Evolutionary conservation across 2,329 filamentous ascomycete species (phyloP).

Genomic region (Fusarium sarcochroum): DNA sequence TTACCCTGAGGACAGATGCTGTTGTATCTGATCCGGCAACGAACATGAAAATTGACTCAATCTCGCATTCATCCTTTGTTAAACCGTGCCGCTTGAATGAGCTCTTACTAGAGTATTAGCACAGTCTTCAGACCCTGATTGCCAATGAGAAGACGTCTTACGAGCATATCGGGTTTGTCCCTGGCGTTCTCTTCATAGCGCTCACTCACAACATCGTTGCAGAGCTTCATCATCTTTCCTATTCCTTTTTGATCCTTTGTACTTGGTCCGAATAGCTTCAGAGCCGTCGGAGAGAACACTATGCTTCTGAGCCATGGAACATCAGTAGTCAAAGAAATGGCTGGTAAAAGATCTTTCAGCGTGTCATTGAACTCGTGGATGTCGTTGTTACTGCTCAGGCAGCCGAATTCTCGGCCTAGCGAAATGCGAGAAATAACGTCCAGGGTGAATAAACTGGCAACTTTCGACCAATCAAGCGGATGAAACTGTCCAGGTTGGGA

Average conservation of each 20-base stretch:
- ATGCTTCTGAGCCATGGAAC: background rate
- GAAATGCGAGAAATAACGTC: background rate
- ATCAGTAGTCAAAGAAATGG: background rate
- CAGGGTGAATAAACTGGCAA: background rate
- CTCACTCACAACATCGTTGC: background rate
- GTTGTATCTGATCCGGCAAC: slow-evolving; percentile 3
- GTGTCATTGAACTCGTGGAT: background rate
- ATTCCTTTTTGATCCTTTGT: too few relatives aligned
- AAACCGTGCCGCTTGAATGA: background rate
- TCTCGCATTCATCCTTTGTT: background rate
- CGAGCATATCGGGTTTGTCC: background rate
- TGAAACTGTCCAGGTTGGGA: background rate
- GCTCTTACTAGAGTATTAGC: background rate
- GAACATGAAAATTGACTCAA: slow-evolving; percentile 8
- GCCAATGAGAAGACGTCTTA: background rate
- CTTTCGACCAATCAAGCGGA: background rate
- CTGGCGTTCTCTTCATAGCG: background rate
- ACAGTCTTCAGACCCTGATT: too few relatives aligned
- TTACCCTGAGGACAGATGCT: background rate
- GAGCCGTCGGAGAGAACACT: too few relatives aligned
- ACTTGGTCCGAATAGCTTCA: too few relatives aligned
- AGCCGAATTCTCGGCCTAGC: background rate
- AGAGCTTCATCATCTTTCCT: too few relatives aligned
- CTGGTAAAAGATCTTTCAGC: background rate
- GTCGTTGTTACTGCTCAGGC: background rate